A percentile compares a stretch with the other conserved stretches of the same genome.
These are phyloP conservation scores for Neofusicoccum sp. DNA, from an alignment of 2,329 filamentous ascomycete species.

Conservation along the genomic window DNA sequence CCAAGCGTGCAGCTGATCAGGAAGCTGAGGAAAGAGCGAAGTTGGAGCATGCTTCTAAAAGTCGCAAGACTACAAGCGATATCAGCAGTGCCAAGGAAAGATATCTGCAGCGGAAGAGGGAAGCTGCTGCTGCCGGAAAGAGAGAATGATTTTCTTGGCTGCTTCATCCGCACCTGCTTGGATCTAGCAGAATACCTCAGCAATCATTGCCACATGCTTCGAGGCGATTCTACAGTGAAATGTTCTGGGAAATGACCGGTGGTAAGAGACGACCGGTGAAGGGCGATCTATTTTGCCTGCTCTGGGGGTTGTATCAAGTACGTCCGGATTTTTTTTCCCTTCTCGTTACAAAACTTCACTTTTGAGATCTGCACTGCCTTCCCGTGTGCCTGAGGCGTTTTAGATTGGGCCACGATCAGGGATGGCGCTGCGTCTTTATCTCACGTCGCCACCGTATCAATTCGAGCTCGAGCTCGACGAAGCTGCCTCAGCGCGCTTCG, in stretches of 20 bases:
- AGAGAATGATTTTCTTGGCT: background rate
- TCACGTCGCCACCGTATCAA: constrained; percentile 9
- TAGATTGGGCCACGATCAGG: constrained; percentile 1
- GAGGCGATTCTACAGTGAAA: background rate
- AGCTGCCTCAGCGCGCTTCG: background rate
- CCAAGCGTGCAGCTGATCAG: constrained; percentile 68
- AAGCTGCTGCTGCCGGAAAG: constrained; percentile 52
- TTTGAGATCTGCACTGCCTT: too few species aligned
- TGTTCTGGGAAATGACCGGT: too few species aligned
- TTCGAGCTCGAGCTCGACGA: constrained; percentile 1
- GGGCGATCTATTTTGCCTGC: background rate
- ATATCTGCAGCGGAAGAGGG: constrained; percentile 73
- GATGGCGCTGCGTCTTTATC: constrained; percentile 8
- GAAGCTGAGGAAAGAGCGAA: constrained; percentile 65
- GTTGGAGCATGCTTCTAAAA: constrained; percentile 67
- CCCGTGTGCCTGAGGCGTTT: background rate
- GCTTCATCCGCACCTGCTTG: background rate
- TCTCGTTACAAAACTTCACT: background rate
- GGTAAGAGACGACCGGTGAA: background rate
- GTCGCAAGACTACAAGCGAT: constrained; percentile 72
- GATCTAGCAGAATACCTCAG: background rate
- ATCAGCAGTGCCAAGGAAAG: constrained; percentile 76
- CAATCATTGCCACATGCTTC: background rate
- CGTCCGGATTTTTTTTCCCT: background rate
- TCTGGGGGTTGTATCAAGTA: background rate